A percentile compares a stretch with the other conserved stretches of the same genome.
Conservation (phyloP, 2,329 filamentous ascomycete genomes). For the Magnaporthales sp. region DNA sequence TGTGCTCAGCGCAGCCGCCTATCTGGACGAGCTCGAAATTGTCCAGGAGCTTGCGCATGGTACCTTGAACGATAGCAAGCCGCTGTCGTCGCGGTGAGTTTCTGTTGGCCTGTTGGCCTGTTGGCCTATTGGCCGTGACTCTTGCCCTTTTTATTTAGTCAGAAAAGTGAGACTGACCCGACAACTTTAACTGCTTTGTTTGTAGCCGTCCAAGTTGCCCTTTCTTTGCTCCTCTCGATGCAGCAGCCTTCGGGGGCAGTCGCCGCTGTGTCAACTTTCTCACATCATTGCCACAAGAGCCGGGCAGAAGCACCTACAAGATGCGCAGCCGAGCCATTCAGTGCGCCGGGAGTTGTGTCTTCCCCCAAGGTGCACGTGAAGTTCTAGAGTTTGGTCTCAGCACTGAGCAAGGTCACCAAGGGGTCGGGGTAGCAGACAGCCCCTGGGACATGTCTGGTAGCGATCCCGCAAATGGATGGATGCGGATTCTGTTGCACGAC, state of each 20-base stretch:
- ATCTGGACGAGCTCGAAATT: not conserved
- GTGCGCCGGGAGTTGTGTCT: not conserved
- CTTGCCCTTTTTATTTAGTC: not conserved
- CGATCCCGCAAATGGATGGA: not conserved
- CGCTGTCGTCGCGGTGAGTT: not conserved
- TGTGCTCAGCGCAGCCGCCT: not conserved
- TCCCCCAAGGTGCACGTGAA: not conserved
- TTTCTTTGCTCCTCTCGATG: not conserved
- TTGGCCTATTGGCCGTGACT: not conserved
- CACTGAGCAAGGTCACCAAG: not conserved
- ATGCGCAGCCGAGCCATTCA: not conserved
- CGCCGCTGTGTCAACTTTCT: not conserved
- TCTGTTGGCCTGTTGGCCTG: no score
- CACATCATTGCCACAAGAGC: not conserved
- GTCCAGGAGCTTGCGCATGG: not conserved
- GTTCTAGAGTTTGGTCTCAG: not conserved
- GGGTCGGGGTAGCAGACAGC: no score
- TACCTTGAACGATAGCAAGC: not conserved
- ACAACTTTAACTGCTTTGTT: not conserved
- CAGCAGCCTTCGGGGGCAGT: not conserved
- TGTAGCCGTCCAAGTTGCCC: not conserved
- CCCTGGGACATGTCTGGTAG: not conserved
- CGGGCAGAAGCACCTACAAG: not conserved
- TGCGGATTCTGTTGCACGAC: not conserved
- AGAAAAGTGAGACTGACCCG: not conserved